Evolutionary conservation across 1,284 basidiomycete genomes (phyloP).

Genomic region (Golubevia pallescens): DNA sequence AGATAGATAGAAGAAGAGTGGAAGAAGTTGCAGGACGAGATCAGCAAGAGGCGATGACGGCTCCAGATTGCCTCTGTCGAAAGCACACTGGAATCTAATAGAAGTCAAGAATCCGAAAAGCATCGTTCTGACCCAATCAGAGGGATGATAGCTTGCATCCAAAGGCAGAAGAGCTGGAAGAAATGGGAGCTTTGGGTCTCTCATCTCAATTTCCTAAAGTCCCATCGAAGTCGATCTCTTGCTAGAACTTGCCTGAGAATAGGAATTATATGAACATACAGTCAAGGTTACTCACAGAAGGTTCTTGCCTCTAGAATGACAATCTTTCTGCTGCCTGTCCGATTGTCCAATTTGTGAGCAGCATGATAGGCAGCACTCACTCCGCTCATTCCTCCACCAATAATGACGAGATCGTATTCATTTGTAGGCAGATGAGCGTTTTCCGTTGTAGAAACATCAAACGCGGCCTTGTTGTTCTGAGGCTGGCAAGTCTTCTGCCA

Average conservation of each 20-base stretch:
- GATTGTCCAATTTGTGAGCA: slow-evolving; percentile 7
- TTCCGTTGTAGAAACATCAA: background rate
- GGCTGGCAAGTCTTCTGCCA: background rate
- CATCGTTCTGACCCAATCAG: background rate
- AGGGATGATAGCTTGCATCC: background rate
- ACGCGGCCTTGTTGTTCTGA: too few species aligned
- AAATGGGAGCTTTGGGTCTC: background rate
- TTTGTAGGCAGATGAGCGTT: background rate
- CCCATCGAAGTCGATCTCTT: too few species aligned
- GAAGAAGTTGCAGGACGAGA: too few species aligned
- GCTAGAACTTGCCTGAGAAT: too few species aligned
- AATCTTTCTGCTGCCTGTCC: slow-evolving; percentile 5
- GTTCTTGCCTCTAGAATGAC: slow-evolving; percentile 29
- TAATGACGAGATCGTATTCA: slow-evolving; percentile 16
- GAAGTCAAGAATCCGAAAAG: too few species aligned
- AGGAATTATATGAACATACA: too few species aligned
- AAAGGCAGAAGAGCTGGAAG: background rate
- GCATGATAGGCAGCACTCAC: slow-evolving; percentile 32
- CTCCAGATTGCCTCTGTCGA: too few species aligned
- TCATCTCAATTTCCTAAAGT: background rate
- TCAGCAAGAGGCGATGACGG: too few species aligned
- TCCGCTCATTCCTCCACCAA: slow-evolving; percentile 39
- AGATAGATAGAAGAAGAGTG: background rate
- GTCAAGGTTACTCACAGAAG: slow-evolving; percentile 21
- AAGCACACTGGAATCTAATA: too few species aligned